Base-by-base conservation (phyloP, 1,284 basidiomycete genomes). In the Hypsizygus ulmarius region DNA sequence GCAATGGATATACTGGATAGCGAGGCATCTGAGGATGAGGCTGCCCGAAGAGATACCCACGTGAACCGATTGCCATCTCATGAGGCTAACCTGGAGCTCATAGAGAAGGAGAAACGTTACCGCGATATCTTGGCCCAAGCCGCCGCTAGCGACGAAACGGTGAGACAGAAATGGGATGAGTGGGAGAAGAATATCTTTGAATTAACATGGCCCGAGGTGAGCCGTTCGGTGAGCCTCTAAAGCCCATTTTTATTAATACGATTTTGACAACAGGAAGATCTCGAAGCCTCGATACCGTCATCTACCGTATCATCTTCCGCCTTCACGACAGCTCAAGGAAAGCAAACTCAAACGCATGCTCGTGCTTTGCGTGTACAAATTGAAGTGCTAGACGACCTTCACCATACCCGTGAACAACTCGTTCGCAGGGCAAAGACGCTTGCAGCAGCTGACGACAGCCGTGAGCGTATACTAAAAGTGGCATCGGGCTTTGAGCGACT, bases 11-110 rank as follows among this genome's bases (percentile, higher is more conserved):
- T 94, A 10, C 72, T 98, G 8, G 93, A 96, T 58, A 82, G 82
- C 45, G 95, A 98, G 68, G 89, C 89, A 14, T 86, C 85, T 3
- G 91, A 95, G 63, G 93, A 97, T 59, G 91, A 93, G 69, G 65
- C 74, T 38, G 67, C 83, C 50, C 76, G 82, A 47, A 72, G 75
- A 53, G 72, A 78, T 43, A 68, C 62, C 7, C 58, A 64, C 40
- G 61, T 82, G 37, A 70, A 73, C 50, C 74, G 90, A 11, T 68
- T 69, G 0, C 78, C 84, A 1, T 97, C 93, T 0, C 78, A 87
- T 58, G 78, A 88, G 57, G 89, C 88, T n/a, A 95, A 95, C 57
- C 65, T 68, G 12, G 80, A 85, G 19, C 73, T 96, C 2, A 77
- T 84, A 11, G 74, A 75, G 50, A 90, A 90, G 58, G 84, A 85